Percentiles rank a stretch among this genome's conserved stretches.
Evolutionary conservation across 352 stramenopile species (phyloP).

Genomic region (Saprolegnia diclina): DNA sequence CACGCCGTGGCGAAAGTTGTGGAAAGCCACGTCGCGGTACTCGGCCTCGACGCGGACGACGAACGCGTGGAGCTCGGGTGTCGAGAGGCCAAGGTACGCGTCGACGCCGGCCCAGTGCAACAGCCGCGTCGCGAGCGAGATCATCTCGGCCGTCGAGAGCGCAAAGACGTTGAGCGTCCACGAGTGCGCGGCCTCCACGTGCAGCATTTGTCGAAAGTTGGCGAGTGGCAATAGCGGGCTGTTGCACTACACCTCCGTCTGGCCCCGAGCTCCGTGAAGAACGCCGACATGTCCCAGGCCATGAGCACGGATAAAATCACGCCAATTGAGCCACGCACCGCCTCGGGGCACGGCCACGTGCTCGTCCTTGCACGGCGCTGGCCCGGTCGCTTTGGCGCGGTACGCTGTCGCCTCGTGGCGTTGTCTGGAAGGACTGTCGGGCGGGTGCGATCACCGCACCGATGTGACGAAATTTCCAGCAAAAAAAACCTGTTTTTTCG

Average conservation of each 20-base stretch:
- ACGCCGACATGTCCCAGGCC: not conserved
- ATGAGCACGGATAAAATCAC: not conserved
- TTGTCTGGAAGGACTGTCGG: too few species aligned
- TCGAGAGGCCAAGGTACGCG: slow-evolving; percentile 51
- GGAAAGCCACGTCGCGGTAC: slow-evolving; percentile 84
- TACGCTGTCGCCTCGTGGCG: too few species aligned
- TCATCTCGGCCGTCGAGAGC: slow-evolving; percentile 42
- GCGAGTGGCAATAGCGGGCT: not conserved
- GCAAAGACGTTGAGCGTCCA: slow-evolving; percentile 81
- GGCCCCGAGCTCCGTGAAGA: not conserved
- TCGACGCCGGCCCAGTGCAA: slow-evolving; percentile 58
- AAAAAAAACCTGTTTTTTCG: too few species aligned
- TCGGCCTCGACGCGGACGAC: slow-evolving; percentile 70
- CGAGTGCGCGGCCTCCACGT: not conserved
- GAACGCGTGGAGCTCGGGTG: slow-evolving; percentile 61
- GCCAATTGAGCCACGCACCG: not conserved
- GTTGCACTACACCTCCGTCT: not conserved
- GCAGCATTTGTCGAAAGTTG: not conserved
- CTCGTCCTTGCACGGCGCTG: too few species aligned
- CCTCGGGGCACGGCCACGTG: too few species aligned
- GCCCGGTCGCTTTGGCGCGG: too few species aligned
- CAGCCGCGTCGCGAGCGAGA: slow-evolving; percentile 54
- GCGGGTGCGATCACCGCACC: too few species aligned
- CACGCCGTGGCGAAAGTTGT: slow-evolving; percentile 89
- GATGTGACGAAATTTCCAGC: too few species aligned